Evolutionary conservation across 1,284 basidiomycete genomes (phyloP).

Genomic region (Trametes pubescens): DNA sequence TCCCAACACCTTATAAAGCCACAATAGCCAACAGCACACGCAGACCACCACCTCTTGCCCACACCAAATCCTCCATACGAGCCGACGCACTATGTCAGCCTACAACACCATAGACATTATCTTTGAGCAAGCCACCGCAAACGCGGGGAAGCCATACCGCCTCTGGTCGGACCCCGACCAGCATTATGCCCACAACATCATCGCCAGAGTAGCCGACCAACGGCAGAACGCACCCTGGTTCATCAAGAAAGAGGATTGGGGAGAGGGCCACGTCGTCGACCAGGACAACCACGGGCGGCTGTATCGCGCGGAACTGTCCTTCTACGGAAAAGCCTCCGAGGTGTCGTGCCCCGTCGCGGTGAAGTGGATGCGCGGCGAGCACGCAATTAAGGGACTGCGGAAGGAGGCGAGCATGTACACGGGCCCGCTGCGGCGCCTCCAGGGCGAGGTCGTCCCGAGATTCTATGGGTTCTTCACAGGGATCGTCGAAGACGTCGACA

Average conservation of each 20-base stretch:
- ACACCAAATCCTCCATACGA: neutral
- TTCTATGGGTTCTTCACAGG: constrained; percentile 32
- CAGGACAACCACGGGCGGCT: constrained; percentile 22
- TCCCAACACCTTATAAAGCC: neutral
- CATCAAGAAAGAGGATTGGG: constrained; percentile 21
- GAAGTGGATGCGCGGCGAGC: constrained; percentile 34
- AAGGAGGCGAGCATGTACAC: constrained; percentile 31
- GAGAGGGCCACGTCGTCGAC: constrained; percentile 14
- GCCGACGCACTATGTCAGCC: neutral
- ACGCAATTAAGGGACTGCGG: constrained; percentile 43
- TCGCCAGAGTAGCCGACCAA: constrained; percentile 20
- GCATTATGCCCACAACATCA: constrained; percentile 23
- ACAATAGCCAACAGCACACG: neutral
- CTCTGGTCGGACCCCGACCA: constrained; percentile 17
- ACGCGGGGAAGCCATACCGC: constrained; percentile 23
- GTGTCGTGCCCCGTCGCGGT: constrained; percentile 27
- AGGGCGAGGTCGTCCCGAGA: constrained; percentile 28
- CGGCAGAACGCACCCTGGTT: constrained; percentile 15
- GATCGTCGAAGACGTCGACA: constrained; percentile 18
- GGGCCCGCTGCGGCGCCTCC: constrained; percentile 21
- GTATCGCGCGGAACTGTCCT: constrained; percentile 23
- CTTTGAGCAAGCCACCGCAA: constrained; percentile 23
- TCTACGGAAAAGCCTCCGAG: neutral
- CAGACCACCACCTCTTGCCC: neutral
- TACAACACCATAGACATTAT: constrained; percentile 23